Percentiles rank a stretch among this genome's conserved stretches.
Evolutionary conservation across 2,329 filamentous ascomycete species (phyloP).

Genomic region (Truncatella angustata): DNA sequence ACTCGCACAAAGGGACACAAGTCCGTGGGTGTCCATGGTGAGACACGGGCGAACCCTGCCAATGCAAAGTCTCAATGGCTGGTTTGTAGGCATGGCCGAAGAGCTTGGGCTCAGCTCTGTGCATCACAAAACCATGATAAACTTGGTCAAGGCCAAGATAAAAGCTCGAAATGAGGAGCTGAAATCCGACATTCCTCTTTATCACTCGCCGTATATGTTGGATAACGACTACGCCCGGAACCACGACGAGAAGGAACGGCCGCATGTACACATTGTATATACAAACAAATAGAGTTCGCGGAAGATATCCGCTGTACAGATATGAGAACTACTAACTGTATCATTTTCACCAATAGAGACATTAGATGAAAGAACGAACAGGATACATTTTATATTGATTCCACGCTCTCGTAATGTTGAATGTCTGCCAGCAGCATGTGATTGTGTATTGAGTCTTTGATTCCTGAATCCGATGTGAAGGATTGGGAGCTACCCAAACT

Average conservation of each 20-base stretch:
- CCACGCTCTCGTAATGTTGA: no score
- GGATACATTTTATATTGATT: no score
- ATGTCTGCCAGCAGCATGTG: no score
- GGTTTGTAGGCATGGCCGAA: constrained; percentile 72
- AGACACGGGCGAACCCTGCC: constrained; percentile 64
- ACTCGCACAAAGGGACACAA: constrained; percentile 52
- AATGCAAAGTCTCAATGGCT: constrained; percentile 84
- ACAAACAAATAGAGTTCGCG: constrained; percentile 6
- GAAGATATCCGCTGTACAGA: background rate
- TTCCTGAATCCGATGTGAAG: no score
- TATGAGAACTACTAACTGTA: background rate
- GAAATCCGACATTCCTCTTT: constrained; percentile 20
- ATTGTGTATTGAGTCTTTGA: no score
- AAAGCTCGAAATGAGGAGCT: constrained; percentile 30
- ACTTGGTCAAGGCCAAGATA: constrained; percentile 71
- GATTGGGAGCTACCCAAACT: no score
- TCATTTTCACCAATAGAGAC: background rate
- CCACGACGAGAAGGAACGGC: constrained; percentile 1
- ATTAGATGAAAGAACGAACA: no score
- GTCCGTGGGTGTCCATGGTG: constrained; percentile 68
- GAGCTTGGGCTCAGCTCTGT: constrained; percentile 70
- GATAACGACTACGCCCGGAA: constrained; percentile 18
- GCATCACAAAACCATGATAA: constrained; percentile 70
- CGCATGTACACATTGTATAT: constrained; percentile 11
- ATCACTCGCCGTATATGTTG: constrained; percentile 22